Base-by-base conservation (phyloP, 2,329 filamentous ascomycete species). In the Beauveria asiatica region DNA sequence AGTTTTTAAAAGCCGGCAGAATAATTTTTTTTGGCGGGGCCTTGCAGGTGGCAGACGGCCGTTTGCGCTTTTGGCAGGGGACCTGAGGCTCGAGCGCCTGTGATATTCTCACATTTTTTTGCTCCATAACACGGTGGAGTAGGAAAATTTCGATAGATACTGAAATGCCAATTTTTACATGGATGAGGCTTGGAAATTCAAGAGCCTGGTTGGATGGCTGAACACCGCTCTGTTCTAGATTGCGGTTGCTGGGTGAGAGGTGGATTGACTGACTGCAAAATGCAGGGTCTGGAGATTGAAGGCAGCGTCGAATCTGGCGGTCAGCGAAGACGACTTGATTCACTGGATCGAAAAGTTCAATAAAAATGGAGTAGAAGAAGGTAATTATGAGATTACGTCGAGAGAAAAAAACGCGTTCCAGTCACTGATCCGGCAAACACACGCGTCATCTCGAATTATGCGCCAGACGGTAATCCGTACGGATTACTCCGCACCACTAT, bases 1-100 rank as follows among this genome's bases (percentile, higher is more conserved):
- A 65, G 56, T 65, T 65, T 67, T 64, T 59, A 27, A 11, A 30
- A 19, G 45, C 37, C 44, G 64, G 64, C 64, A 65, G 64, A 66
- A 65, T 61, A 19, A 9, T 54, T 61, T 59, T 49, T 61, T 58
- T 30, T 21, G 44, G 52, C 39, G 59, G 51, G 25, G n/a, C 51
- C 23, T 3, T 9, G 21, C 23, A 9, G 17, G 11, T 6, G 17
- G 55, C 44, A 7, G 45, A 27, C n/a, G 23, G 13, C 5, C 30
- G 19, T 23, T 17, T 33, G 49, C 30, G 33, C 33, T 37, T 16
- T 23, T 51, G 49, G 41, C 49, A 57, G 33, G 55, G 55, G 9
- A 19, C 17, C 10, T 9, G 21, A 27, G 55, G 55, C 55, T 57
- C 45, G 33, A 57, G 55, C 55, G 30, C 21, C 21, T 1, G 33